Percentiles rank a stretch among this genome's conserved stretches.
phyloP scores from a whole-genome alignment of 805 yeast species.

The Wickerhamiella shivajii region DNA sequence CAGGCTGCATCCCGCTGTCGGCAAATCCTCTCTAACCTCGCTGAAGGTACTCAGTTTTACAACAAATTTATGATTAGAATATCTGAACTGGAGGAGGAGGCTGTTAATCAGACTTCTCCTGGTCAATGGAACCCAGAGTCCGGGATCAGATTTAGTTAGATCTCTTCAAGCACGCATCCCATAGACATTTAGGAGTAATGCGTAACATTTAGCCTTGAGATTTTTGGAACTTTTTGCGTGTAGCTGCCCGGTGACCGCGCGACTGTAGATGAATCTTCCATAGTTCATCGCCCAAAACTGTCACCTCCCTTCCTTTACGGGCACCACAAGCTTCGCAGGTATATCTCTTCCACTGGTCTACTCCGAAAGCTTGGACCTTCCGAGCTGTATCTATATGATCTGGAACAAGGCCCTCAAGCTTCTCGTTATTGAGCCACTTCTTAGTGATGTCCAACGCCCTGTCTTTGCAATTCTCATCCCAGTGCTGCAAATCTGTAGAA shows the following conservation, averaged over 20 bases:
- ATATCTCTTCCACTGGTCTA: slow-evolving; percentile 47
- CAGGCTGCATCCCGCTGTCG: slow-evolving; percentile 35
- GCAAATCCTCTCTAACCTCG: slow-evolving; percentile 44
- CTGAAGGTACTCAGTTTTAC: slow-evolving; percentile 61
- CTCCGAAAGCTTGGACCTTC: slow-evolving; percentile 16
- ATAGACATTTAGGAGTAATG: too few species aligned
- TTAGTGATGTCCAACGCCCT: slow-evolving; percentile 40
- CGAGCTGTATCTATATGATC: slow-evolving; percentile 23
- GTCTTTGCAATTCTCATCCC: slow-evolving; percentile 43
- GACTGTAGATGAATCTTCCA: slow-evolving; percentile 58
- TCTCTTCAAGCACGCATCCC: too few species aligned
- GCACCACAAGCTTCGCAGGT: slow-evolving; percentile 54
- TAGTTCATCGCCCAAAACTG: slow-evolving; percentile 58
- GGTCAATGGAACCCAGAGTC: slow-evolving; percentile 3
- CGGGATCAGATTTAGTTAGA: neutral
- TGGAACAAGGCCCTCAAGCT: slow-evolving; percentile 23
- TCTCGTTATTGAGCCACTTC: slow-evolving; percentile 24
- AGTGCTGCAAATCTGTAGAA: slow-evolving; percentile 53
- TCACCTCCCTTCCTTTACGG: slow-evolving; percentile 32
- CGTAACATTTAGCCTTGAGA: too few species aligned
- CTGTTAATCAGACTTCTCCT: too few species aligned
- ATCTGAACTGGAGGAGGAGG: slow-evolving; percentile 29
- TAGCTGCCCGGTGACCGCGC: slow-evolving; percentile 47
- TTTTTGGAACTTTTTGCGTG: too few species aligned
- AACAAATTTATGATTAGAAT: slow-evolving; percentile 39